A percentile compares a stretch with the other conserved stretches of the same genome.
Conservation (phyloP, 805 yeast genomes). For the Cyberlindnera maclurae region DNA sequence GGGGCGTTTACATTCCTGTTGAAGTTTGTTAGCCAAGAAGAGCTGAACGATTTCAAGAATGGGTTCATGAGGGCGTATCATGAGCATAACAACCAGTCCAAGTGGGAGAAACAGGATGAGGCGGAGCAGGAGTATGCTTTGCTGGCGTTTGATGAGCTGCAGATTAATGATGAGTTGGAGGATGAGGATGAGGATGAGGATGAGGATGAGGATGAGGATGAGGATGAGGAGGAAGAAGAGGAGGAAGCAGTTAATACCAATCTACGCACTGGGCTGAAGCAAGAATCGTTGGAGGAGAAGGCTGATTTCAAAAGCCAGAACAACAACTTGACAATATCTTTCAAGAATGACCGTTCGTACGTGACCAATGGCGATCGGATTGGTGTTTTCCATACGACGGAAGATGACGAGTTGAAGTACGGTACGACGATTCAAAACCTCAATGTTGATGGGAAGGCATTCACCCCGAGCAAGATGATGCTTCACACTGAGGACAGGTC, state of each 20-base stretch:
- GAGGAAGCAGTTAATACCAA: constrained; percentile 31
- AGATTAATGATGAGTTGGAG: constrained; percentile 29
- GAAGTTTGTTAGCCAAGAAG: constrained; percentile 37
- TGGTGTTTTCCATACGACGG: constrained; percentile 68
- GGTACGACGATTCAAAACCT: constrained; percentile 62
- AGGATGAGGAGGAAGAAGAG: constrained; percentile 26
- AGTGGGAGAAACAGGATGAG: constrained; percentile 38
- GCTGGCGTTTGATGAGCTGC: constrained; percentile 42
- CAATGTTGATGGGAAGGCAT: constrained; percentile 39
- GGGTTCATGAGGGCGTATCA: constrained; percentile 47
- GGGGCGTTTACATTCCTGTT: constrained; percentile 58
- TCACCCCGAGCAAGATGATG: constrained; percentile 62
- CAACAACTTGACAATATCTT: constrained; percentile 64
- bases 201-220: constrained; percentile 23
- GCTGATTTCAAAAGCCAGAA: constrained; percentile 40
- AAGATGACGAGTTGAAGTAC: constrained; percentile 46
- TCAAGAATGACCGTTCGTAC: constrained; percentile 61
- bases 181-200: constrained; percentile 19
- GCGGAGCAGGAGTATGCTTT: constrained; percentile 49
- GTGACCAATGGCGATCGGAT: constrained; percentile 73
- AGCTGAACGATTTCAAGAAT: constrained; percentile 45
- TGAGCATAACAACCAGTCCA: constrained; percentile 47
- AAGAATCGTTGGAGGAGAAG: constrained; percentile 25
- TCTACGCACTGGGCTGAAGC: constrained; percentile 17
- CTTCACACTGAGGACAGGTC: constrained; percentile 67